phyloP scores from a whole-genome alignment of 331 rosid genomes.

The Telfairia occidentalis region DNA sequence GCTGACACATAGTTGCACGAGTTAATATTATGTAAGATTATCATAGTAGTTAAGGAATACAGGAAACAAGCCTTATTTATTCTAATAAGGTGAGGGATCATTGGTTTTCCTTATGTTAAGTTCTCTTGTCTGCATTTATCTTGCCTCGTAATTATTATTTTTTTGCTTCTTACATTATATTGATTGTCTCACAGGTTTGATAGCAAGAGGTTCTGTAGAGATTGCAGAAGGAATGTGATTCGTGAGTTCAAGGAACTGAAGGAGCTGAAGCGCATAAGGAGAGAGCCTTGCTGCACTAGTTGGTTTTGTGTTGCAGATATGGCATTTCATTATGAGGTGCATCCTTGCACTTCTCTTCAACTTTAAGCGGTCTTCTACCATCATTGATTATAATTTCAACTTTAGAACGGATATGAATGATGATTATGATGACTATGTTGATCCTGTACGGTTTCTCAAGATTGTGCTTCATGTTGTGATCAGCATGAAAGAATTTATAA shows the following conservation, averaged over 20 bases:
- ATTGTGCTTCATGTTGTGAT: constrained; percentile 11
- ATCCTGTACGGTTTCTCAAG: constrained; percentile 14
- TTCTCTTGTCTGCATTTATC: not conserved
- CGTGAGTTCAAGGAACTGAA: constrained; percentile 96
- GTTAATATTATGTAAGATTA: not conserved
- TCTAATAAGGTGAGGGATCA: not conserved
- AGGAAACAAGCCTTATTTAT: not conserved
- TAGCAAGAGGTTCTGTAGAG: constrained; percentile 99
- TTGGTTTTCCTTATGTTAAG: not conserved
- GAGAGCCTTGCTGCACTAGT: constrained; percentile 84
- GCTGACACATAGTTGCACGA: not conserved
- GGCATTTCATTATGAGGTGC: constrained; percentile 91
- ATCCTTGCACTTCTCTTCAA: constrained; percentile 23
- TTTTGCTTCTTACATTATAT: constrained; percentile 20
- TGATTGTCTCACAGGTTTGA: constrained; percentile 70
- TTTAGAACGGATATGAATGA: not conserved
- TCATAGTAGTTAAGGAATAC: not conserved
- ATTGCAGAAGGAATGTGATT: constrained; percentile 95
- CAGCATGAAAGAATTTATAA: constrained; percentile 7
- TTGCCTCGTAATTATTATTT: constrained; percentile 11
- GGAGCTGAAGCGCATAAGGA: constrained; percentile 89
- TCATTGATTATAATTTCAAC: not conserved
- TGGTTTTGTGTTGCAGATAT: constrained; percentile 99
- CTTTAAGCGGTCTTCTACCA: not conserved
- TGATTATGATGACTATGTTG: constrained; percentile 6